Base-by-base conservation (phyloP, 371 early-diverging fungal species). In the Funneliformis caledonium region DNA sequence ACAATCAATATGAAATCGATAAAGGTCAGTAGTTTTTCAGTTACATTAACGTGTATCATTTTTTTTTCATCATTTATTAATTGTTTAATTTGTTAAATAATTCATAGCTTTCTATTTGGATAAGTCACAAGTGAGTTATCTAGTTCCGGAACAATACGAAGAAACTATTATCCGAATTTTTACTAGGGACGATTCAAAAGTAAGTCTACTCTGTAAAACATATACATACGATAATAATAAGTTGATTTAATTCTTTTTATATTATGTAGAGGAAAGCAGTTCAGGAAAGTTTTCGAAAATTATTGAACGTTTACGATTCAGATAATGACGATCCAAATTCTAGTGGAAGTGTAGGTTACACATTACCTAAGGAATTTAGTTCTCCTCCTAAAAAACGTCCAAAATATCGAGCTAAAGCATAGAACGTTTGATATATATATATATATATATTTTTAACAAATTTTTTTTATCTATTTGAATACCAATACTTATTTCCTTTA, bases 101-200 rank as follows among this genome's bases (percentile, higher is more conserved):
- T 74, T 22, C 6, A 3, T 52, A 56, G 72, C 19, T 50, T 83
- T 84, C 67, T 88, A 87, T 33, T 91, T 96, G 33, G 84, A 89
- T 1, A 90, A 90, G 81, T 89, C 93, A 50, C 87, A 93, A 77
- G 92, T 95, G 11, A 93, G 94, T 9, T 89, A 89, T 72, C 85
- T 94, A 82, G 90, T 93, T 56, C 96, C 96, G 11, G 83, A 85
- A 33, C 88, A 89, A 48, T 94, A 92, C 81, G 88, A 92, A 81
- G 96, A 96, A 81, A 86, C 91, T 7, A 85, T 88, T 64, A 86
- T 95, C 26, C 88, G 94, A 4, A 88, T 94, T 2, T 94, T 89
- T 84, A 86, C 94, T 6, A 85, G 94, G 33, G 85, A 91, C 45
- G 84, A 89, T 1, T 80, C 77, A 52, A 94, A 94, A 81, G 90